phyloP scores from a whole-genome alignment of 2,329 filamentous ascomycete species.

The Microsporum ferrugineum region DNA sequence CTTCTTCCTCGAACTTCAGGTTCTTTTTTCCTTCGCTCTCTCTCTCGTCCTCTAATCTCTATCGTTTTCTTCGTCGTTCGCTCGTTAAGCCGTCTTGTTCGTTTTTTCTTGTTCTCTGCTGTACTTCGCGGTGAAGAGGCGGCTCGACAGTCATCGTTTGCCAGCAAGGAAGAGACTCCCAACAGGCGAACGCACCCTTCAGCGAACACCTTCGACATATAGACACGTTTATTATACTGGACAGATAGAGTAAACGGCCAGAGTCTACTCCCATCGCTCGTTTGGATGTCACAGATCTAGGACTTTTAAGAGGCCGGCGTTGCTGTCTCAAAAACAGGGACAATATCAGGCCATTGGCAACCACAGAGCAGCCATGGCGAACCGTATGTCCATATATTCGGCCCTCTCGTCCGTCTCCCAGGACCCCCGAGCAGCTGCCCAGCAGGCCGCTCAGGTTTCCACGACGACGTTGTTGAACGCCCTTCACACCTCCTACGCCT shows the following conservation, averaged over 20 bases:
- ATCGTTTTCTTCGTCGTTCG: neutral
- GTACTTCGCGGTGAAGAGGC: neutral
- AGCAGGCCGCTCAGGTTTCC: slow-evolving; percentile 69
- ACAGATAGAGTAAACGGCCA: neutral
- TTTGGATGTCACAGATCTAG: slow-evolving; percentile 3
- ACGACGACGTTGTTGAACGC: slow-evolving; percentile 88
- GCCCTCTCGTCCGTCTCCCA: slow-evolving; percentile 48
- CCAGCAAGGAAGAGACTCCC: neutral
- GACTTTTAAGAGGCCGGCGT: neutral
- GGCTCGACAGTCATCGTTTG: neutral
- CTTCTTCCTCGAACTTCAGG: neutral
- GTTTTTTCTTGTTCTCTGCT: neutral
- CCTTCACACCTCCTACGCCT: slow-evolving; percentile 77
- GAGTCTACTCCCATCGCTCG: slow-evolving; percentile 1
- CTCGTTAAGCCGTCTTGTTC: neutral
- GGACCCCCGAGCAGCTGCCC: slow-evolving; percentile 47
- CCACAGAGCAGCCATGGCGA: slow-evolving; percentile 39
- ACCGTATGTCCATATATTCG: slow-evolving; percentile 52
- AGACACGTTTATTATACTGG: neutral
- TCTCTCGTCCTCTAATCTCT: neutral
- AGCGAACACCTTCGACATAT: neutral
- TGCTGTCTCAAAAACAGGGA: neutral
- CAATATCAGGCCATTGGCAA: neutral
- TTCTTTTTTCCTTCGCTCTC: neutral
- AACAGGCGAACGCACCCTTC: neutral